Conservation (phyloP, 305 asterid species). For the Fraxinus angustifolia region DNA sequence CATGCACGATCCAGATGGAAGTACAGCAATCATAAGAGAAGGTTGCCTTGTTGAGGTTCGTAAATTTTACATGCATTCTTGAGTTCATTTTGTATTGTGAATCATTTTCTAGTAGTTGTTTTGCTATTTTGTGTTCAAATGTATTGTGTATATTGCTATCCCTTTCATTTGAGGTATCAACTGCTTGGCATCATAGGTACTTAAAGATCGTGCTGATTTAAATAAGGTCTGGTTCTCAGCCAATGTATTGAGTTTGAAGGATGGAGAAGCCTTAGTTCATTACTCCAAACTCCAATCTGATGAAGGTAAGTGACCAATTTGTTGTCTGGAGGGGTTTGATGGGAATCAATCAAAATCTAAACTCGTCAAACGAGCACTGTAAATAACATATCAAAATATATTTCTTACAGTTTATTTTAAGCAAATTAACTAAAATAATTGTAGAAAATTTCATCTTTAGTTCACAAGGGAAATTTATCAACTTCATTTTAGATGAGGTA, state of each 20-base stretch:
- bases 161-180: slow-evolving; percentile 10
- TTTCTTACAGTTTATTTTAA: not conserved
- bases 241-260: slow-evolving; percentile 59
- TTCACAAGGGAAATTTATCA: not conserved
- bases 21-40: slow-evolving; percentile 48
- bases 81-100: not conserved
- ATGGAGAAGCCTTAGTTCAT: slow-evolving; percentile 66
- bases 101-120: slow-evolving; percentile 2
- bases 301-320: slow-evolving; percentile 51
- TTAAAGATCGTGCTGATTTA: slow-evolving; percentile 56
- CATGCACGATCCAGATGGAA: slow-evolving; percentile 23
- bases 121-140: slow-evolving; percentile 10
- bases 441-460: not conserved
- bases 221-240: slow-evolving; percentile 84
- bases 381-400: not conserved
- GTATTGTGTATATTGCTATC: slow-evolving; percentile 2
- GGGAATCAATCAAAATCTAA: slow-evolving; percentile 5
- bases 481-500: not conserved
- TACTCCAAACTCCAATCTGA: slow-evolving; percentile 55
- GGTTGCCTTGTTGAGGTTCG: slow-evolving; percentile 84
- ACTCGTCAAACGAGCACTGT: not conserved
- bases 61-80: slow-evolving; percentile 16
- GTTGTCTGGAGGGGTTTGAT: slow-evolving; percentile 20
- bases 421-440: not conserved
- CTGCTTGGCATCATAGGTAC: slow-evolving; percentile 56